These are phyloP conservation scores for Globisporangium echinulatum DNA, from an alignment of 352 stramenopile genomes.

Conservation along the genomic window DNA sequence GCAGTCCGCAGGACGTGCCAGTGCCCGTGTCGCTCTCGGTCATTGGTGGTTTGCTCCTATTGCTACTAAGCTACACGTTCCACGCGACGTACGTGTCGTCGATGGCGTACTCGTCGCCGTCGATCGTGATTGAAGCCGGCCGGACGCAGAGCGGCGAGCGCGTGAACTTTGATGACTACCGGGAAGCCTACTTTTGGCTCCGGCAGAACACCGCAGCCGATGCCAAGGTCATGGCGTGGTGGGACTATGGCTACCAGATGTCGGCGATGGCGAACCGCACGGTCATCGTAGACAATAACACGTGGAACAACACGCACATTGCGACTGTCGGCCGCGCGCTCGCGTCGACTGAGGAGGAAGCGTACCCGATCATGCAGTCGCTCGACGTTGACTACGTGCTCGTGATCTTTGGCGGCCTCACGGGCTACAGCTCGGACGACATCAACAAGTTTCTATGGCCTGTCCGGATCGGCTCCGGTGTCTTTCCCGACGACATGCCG, in stretches of 20 bases:
- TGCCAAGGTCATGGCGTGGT: slow-evolving; percentile 87
- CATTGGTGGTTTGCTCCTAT: slow-evolving; percentile 48
- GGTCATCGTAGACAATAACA: slow-evolving; percentile 94
- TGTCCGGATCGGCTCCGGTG: slow-evolving; percentile 87
- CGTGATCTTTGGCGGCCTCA: slow-evolving; percentile 87
- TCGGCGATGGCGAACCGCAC: slow-evolving; percentile 87
- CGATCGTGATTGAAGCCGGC: slow-evolving; percentile 88
- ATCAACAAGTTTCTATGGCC: slow-evolving; percentile 94
- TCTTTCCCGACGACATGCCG: slow-evolving; percentile 83
- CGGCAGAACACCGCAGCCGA: slow-evolving; percentile 87
- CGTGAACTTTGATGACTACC: slow-evolving; percentile 96
- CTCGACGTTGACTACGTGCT: slow-evolving; percentile 93
- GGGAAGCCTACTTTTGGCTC: slow-evolving; percentile 91
- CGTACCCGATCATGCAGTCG: slow-evolving; percentile 85
- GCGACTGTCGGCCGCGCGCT: slow-evolving; percentile 89
- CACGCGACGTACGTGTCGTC: slow-evolving; percentile 87
- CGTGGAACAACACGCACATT: slow-evolving; percentile 96
- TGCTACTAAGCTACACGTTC: slow-evolving; percentile 85
- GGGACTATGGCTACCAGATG: slow-evolving; percentile 92
- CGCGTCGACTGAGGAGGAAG: slow-evolving; percentile 78
- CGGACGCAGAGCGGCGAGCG: slow-evolving; percentile 62
- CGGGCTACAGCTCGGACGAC: slow-evolving; percentile 84
- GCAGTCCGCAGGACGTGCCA: slow-evolving; percentile 58
- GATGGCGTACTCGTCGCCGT: slow-evolving; percentile 89
- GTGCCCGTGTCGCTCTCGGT: slow-evolving; percentile 50